Conservation (phyloP, 805 yeast species). For the Citeromyces matritensis region DNA sequence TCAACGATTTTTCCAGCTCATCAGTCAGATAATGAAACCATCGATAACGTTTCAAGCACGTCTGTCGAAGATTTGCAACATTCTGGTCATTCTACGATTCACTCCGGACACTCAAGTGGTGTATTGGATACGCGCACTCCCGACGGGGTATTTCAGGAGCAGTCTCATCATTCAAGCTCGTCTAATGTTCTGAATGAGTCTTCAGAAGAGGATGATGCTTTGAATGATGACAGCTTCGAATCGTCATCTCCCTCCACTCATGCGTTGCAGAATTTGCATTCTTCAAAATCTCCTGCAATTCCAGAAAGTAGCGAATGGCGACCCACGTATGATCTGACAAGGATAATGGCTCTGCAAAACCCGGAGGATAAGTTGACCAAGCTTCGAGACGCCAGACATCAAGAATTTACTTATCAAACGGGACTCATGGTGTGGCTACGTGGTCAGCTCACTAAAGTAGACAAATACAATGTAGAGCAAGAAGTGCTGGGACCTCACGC, state of each 20-base stretch:
- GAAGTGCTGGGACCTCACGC: slow-evolving; percentile 32
- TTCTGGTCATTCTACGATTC: not conserved
- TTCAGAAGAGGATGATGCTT: not conserved
- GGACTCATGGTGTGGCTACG: slow-evolving; percentile 41
- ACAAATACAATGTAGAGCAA: slow-evolving; percentile 16
- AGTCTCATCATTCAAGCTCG: not conserved
- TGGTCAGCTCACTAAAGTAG: slow-evolving; percentile 21
- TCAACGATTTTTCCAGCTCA: slow-evolving; percentile 11
- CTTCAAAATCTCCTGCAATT: slow-evolving; percentile 7
- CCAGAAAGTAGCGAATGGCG: slow-evolving; percentile 2
- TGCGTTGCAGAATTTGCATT: slow-evolving; percentile 2
- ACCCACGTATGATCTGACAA: slow-evolving; percentile 21
- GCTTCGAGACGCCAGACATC: slow-evolving; percentile 23
- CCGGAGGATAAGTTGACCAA: slow-evolving; percentile 22
- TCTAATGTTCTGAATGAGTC: not conserved
- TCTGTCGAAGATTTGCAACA: not conserved
- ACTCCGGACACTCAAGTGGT: slow-evolving; percentile 15
- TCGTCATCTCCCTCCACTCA: slow-evolving; percentile 6
- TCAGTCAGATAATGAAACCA: slow-evolving; percentile 1
- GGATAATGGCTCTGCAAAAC: slow-evolving; percentile 21
- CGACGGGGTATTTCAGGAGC: slow-evolving; percentile 14
- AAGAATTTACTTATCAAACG: slow-evolving; percentile 26
- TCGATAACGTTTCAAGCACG: slow-evolving; percentile 1
- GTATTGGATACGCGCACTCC: slow-evolving; percentile 20
- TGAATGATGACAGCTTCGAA: slow-evolving; percentile 4